Evolutionary conservation across 2,329 filamentous ascomycete species (phyloP).

Genomic region (Rachicladosporium sp.): DNA sequence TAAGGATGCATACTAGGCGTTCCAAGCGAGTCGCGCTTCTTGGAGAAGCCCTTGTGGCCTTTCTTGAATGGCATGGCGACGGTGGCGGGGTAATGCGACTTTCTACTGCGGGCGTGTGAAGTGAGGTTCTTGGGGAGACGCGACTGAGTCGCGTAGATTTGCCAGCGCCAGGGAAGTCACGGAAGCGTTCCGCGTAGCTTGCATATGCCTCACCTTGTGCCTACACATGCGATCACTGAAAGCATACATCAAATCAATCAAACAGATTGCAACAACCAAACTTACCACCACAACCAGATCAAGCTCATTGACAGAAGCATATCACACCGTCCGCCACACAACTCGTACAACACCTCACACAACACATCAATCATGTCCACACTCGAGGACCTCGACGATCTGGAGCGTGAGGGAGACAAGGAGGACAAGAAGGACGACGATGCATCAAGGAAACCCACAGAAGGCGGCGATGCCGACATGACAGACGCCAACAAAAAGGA

Average conservation of each 20-base stretch:
- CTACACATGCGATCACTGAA: no score
- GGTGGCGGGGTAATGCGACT: background rate
- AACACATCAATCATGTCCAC: slow-evolving; percentile 56
- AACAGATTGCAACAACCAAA: no score
- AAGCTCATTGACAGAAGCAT: no score
- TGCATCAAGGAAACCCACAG: slow-evolving; percentile 44
- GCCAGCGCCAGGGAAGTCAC: no score
- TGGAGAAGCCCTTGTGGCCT: slow-evolving; percentile 15
- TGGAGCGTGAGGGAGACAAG: slow-evolving; percentile 69
- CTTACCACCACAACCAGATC: no score
- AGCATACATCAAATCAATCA: no score
- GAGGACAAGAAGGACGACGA: slow-evolving; percentile 47
- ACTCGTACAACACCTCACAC: background rate
- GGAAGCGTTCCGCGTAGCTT: no score
- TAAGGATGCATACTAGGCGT: background rate
- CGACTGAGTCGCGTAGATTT: no score
- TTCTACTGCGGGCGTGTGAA: no score
- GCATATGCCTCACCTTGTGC: no score
- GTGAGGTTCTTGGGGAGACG: no score
- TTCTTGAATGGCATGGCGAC: slow-evolving; percentile 18
- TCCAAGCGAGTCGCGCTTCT: slow-evolving; percentile 10
- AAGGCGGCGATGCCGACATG: slow-evolving; percentile 69
- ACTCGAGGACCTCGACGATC: slow-evolving; percentile 80
- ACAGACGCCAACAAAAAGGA: slow-evolving; percentile 58
- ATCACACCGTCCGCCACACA: no score